Base-by-base conservation (phyloP, 2,329 filamentous ascomycete genomes). In the Pestalotiopsis sp. region DNA sequence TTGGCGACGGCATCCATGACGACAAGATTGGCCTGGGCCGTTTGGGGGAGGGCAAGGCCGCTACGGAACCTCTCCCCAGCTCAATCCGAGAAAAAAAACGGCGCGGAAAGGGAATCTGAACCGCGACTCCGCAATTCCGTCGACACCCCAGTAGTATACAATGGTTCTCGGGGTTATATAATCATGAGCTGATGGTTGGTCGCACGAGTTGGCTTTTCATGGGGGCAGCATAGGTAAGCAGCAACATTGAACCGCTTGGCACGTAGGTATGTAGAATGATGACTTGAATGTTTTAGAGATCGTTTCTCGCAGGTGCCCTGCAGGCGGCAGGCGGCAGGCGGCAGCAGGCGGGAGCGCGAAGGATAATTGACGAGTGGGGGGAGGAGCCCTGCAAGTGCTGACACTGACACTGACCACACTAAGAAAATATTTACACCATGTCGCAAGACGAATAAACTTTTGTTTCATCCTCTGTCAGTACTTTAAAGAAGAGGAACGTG, bases 1-100 rank as follows among this genome's bases (percentile, higher is more conserved):
- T 35, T 65, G 20, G 48, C 52, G 13, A 22, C 5, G 35, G 26
- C 11, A n/a, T 66, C 64, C 64, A 66, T 66, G 64, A 66, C 64
- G 64, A 26, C 52, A 24, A 26, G 24, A 44, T 58, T 58, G 22
- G 22, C 26, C 24, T 58, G 20, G 20, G 44, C 44, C 44, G 17
- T 52, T 14, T 14, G 40, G 40, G 44, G 44, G 44, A 20, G 17
- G 44, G 30, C 30, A 35, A 35, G n/a, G 44, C 44, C 17, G 20
- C 44, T 5, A 5, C 22, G 44, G 20, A 20, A 20, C 20, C 17
- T 52, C 17, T n/a, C 17, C 44, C 14, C 17, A 52, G 2, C 22
- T 52, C 44, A n/a, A 35, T 35, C 30, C 30, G 30, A 35, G 7
- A 2, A 35, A 52, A 35, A 52, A 52, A 17, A 44, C 17, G 40